phyloP scores from a whole-genome alignment of 257 asterid species.

The Ehretia macrophylla region DNA sequence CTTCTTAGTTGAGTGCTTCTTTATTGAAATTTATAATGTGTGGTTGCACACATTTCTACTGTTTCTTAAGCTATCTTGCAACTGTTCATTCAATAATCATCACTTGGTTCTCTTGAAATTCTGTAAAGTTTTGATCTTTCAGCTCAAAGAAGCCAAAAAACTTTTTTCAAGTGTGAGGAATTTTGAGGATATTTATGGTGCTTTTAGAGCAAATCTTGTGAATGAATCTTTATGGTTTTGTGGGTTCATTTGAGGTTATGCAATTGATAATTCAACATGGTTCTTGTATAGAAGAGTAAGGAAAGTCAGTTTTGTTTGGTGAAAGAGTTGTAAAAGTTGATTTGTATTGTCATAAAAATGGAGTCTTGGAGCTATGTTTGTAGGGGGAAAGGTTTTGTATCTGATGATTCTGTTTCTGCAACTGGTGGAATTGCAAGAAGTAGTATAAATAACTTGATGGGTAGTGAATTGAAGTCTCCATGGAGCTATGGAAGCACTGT shows the following conservation, averaged over 20 bases:
- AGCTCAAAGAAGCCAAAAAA: neutral
- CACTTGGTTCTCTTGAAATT: neutral
- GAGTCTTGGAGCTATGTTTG: constrained; percentile 30
- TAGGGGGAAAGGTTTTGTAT: constrained; percentile 20
- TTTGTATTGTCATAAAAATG: constrained; percentile 8
- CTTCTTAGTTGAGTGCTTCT: constrained; percentile 9
- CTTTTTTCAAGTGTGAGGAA: no score
- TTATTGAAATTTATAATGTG: constrained; percentile 6
- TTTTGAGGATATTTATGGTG: no score
- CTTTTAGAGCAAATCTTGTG: no score
- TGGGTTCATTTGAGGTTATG: no score
- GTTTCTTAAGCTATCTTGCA: neutral
- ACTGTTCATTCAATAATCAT: neutral
- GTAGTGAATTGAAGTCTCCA: constrained; percentile 25
- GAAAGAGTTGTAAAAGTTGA: neutral
- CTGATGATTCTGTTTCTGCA: constrained; percentile 23
- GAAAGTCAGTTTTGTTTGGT: no score
- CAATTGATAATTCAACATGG: no score
- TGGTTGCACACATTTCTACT: constrained; percentile 1
- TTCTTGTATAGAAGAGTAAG: constrained; percentile 5
- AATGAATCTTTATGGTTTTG: neutral
- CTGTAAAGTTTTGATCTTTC: neutral
- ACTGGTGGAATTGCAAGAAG: constrained; percentile 16
- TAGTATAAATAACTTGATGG: constrained; percentile 18
- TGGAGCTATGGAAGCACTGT: constrained; percentile 16